phyloP scores from a whole-genome alignment of 371 early-diverging fungal species.

The Mucor mucedo region DNA sequence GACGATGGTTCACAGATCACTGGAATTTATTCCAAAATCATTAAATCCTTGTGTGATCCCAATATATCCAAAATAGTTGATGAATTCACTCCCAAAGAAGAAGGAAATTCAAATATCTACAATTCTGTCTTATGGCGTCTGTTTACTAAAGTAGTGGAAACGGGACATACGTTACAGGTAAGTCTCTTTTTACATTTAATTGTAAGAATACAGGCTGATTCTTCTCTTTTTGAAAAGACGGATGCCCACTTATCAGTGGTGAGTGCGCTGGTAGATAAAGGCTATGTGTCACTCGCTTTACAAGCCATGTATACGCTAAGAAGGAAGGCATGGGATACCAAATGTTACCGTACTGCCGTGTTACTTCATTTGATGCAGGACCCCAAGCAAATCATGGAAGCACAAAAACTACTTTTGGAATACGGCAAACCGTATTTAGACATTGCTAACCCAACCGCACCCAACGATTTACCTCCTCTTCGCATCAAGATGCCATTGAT shows the following conservation, averaged over 20 bases:
- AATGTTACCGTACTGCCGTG: slow-evolving; percentile 39
- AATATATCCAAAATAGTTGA: slow-evolving; percentile 29
- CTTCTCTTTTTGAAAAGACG: slow-evolving; percentile 4
- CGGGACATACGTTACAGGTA: slow-evolving; percentile 47
- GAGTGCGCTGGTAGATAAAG: slow-evolving; percentile 26
- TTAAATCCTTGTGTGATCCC: slow-evolving; percentile 39
- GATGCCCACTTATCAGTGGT: slow-evolving; percentile 36
- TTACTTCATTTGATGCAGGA: slow-evolving; percentile 42
- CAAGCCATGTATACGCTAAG: slow-evolving; percentile 48
- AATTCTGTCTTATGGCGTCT: slow-evolving; percentile 41
- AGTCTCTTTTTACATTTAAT: neutral
- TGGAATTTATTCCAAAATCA: slow-evolving; percentile 40
- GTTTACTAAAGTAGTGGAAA: slow-evolving; percentile 46
- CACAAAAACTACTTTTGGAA: slow-evolving; percentile 39
- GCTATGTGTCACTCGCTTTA: slow-evolving; percentile 30
- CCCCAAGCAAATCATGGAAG: slow-evolving; percentile 41
- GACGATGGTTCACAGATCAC: slow-evolving; percentile 14
- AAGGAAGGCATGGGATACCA: slow-evolving; percentile 39
- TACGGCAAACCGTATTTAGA: slow-evolving; percentile 47
- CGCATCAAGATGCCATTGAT: slow-evolving; percentile 42
- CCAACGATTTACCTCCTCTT: slow-evolving; percentile 32
- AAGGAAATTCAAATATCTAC: slow-evolving; percentile 22
- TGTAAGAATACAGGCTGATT: neutral
- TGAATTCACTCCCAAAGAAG: slow-evolving; percentile 18
- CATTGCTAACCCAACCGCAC: slow-evolving; percentile 39